phyloP scores from a whole-genome alignment of 495 filamentous ascomycete genomes.

The Astrocystis sublimbata region DNA sequence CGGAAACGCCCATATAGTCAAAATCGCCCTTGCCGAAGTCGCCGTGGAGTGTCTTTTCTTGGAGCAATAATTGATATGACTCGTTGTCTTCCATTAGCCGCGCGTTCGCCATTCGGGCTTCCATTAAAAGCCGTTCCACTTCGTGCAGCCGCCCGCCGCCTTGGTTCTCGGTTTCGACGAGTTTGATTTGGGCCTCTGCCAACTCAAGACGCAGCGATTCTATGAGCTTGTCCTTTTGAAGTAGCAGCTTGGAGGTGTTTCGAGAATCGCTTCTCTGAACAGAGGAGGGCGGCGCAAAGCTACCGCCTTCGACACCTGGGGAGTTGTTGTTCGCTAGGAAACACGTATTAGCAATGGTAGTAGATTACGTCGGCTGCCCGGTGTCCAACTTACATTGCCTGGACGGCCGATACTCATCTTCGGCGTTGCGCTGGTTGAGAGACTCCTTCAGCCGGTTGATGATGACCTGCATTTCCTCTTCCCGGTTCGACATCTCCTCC shows the following conservation, averaged over 20 bases:
- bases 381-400: conserved; percentile 62
- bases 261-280: conserved; percentile 78
- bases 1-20: conserved; percentile 62
- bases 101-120: conserved; percentile 90
- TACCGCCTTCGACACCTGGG: conserved; percentile 60
- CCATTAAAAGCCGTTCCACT: conserved; percentile 83
- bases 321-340: conserved; percentile 54
- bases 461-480: conserved; percentile 84
- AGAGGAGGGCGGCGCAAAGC: conserved; percentile 86
- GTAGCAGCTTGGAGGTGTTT: conserved; percentile 80
- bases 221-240: conserved; percentile 95
- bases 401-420: conserved; percentile 65
- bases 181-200: conserved; percentile 91
- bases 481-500: conserved; percentile 76
- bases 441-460: conserved; percentile 90
- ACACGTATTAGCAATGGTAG: conserved; percentile 16
- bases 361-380: not conserved
- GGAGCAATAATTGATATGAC: conserved; percentile 91
- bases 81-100: conserved; percentile 98
- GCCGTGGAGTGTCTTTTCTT: conserved; percentile 90
- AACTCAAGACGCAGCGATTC: conserved; percentile 88
- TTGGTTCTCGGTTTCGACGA: conserved; percentile 90
- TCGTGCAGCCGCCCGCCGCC: conserved; percentile 83
- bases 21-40: conserved; percentile 84
- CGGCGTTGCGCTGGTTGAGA: conserved; percentile 69